These are phyloP conservation scores for Metrosideros polymorpha DNA, from an alignment of 441 rosid genomes.

Conservation along the genomic window DNA sequence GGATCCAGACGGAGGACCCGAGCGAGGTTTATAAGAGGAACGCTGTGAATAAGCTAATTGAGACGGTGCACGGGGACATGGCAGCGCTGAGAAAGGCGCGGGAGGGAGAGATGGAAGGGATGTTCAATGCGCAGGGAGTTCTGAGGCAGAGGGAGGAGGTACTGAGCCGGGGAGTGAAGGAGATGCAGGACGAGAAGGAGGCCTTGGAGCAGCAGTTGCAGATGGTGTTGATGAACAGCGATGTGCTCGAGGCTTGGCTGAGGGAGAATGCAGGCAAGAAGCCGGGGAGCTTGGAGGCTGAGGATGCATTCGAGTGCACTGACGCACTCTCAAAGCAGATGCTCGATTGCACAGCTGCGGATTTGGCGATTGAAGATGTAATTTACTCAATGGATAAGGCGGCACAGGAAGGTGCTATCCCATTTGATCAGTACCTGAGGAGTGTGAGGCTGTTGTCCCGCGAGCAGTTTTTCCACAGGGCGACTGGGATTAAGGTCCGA, in stretches of 20 bases:
- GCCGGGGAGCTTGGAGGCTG: conserved; percentile 31
- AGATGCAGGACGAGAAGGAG: conserved; percentile 74
- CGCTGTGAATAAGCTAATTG: conserved; percentile 70
- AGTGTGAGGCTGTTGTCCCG: conserved; percentile 79
- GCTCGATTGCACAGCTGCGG: conserved; percentile 66
- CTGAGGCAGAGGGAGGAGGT: conserved; percentile 69
- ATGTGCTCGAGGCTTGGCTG: conserved; percentile 63
- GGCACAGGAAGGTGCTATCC: conserved; percentile 66
- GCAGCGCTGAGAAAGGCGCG: conserved; percentile 52
- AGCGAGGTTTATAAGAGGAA: conserved; percentile 59
- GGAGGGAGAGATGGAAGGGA: conserved; percentile 78
- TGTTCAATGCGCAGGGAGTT: conserved; percentile 52
- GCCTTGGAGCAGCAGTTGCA: conserved; percentile 82
- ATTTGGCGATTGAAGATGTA: conserved; percentile 85
- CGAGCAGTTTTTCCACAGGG: conserved; percentile 89
- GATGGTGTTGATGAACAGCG: conserved; percentile 73
- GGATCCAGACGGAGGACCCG: conserved; percentile 54
- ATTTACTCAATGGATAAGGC: conserved; percentile 77
- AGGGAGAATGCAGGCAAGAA: conserved; percentile 57
- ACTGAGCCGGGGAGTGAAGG: conserved; percentile 53
- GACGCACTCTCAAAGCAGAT: conserved; percentile 72
- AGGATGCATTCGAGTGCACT: conserved; percentile 46
- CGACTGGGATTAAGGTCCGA: conserved; percentile 72
- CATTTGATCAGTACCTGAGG: conserved; percentile 84
- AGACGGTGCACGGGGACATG: conserved; percentile 58